Percentiles rank a stretch among this genome's conserved stretches.
Evolutionary conservation across 768 basidiomycete species (phyloP).

Genomic region (Gloeopeniophorella convolvens): DNA sequence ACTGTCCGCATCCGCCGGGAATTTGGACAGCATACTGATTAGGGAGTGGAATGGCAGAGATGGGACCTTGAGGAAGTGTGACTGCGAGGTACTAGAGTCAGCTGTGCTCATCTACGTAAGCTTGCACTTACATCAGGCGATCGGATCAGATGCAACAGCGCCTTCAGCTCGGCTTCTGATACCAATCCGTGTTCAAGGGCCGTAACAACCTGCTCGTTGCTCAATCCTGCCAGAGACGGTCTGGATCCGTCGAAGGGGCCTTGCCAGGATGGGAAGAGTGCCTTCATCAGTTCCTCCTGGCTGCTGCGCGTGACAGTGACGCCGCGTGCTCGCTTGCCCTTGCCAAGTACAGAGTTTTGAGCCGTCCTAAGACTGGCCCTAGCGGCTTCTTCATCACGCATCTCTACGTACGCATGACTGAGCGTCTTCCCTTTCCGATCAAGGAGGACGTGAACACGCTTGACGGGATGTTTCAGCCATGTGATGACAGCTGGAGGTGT

Average conservation of each 20-base stretch:
- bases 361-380: slow-evolving; percentile 56
- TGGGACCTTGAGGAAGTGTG: slow-evolving; percentile 83
- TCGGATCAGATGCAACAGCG: slow-evolving; percentile 62
- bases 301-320: slow-evolving; percentile 78
- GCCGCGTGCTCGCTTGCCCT: slow-evolving; percentile 70
- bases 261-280: slow-evolving; percentile 77
- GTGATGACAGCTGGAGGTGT: slow-evolving; percentile 63
- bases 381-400: slow-evolving; percentile 52
- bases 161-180: slow-evolving; percentile 58
- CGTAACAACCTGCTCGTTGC: slow-evolving; percentile 49
- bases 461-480: slow-evolving; percentile 68
- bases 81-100: slow-evolving; percentile 34
- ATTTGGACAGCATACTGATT: slow-evolving; percentile 67
- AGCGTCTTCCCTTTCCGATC: slow-evolving; percentile 79
- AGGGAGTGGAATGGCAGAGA: slow-evolving; percentile 78
- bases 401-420: slow-evolving; percentile 80
- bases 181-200: slow-evolving; percentile 61
- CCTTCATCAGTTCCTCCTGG: slow-evolving; percentile 77
- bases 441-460: slow-evolving; percentile 70
- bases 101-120: not conserved
- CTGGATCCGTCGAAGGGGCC: slow-evolving; percentile 64
- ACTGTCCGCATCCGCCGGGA: slow-evolving; percentile 70
- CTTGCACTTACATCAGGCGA: slow-evolving; percentile 60
- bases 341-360: slow-evolving; percentile 63
- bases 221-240: slow-evolving; percentile 61